A percentile compares a stretch with the other conserved stretches of the same genome.
phyloP scores from a whole-genome alignment of 2,329 filamentous ascomycete genomes.

The Trichoderma sp. region DNA sequence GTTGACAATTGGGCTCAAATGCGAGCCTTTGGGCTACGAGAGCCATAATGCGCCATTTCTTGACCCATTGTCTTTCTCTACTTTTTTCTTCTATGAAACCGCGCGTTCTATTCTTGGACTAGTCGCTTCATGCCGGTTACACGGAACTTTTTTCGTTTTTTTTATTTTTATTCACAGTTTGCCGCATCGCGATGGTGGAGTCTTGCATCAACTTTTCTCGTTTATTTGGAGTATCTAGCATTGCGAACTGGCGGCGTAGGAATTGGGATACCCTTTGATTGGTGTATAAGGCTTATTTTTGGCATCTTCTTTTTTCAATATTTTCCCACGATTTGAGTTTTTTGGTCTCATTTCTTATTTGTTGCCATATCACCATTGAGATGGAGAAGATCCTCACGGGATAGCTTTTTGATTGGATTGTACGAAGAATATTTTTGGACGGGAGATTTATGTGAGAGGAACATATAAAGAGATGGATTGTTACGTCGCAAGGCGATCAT shows the following conservation, averaged over 20 bases:
- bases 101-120: conserved; percentile 12
- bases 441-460: not conserved
- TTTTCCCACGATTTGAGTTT: not conserved
- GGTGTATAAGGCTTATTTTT: not conserved
- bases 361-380: not conserved
- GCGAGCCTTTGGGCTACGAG: not conserved
- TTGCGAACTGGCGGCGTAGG: conserved; percentile 14
- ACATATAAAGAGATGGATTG: conserved; percentile 10
- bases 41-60: conserved; percentile 20
- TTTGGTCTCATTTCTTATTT: not conserved
- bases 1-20: not conserved
- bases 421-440: not conserved
- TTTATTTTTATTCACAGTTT: not conserved
- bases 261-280: conserved; percentile 17
- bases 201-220: conserved; percentile 2
- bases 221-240: not conserved
- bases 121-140: not conserved
- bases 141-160: not conserved
- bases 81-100: not conserved
- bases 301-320: not conserved
- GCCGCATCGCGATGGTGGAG: conserved; percentile 16
- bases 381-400: not conserved
- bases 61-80: not conserved
- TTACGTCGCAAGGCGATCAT: conserved; percentile 21
- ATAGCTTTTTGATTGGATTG: not conserved